Evolutionary conservation across 169 alveolate genomes (phyloP), one percentile per base, ranked within the genome.

Genomic region (Eimeria falciformis): DNA sequence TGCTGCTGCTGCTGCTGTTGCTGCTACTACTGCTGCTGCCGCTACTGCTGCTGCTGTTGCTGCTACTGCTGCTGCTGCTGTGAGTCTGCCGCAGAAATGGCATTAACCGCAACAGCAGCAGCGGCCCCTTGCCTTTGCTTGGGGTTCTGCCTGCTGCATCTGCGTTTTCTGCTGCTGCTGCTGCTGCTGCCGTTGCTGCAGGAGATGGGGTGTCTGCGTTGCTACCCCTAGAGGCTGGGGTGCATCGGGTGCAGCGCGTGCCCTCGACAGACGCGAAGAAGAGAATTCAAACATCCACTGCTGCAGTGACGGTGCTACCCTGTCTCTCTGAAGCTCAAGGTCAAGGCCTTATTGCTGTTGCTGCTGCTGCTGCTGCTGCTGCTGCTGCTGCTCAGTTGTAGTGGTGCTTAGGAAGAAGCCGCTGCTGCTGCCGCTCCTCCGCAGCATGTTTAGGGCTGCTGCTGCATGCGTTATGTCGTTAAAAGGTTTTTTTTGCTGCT

Each of bases 191-290:
- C 46, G 43, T 29, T 25, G 6, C n/a, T 25, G 50, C 90, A 58
- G 99, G 99, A 5, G 93, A 94, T 0, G 94, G 93, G 17, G 97
- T 94, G 4, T 96, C 95, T 90, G 94, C 87, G 43, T 50, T 84
- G 50, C 90, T 97, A 45, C 40, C 47, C 12, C 92, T 94, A 55
- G 97, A 96, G 79, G 92, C 88, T 7, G 97, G 97, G 23, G 96
- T 96, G 5, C 99, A 98, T 29, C 94, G 98, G 50, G 99, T 97
- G 1, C 97, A 97, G 87, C 92, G 99, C 75, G 96, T 97, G 6
- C 99, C 99, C 9, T 96, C 95, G 53, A 97, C 98, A 43, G 97
- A 97, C 83, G 94, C 95, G 45, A 83, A 92, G 33, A 97, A 98
- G 7, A 94, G 98, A 87, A 83, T 98, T 53, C 99, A 97, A 65